phyloP scores from a whole-genome alignment of 768 basidiomycete genomes.

The Termitomyces sp. region DNA sequence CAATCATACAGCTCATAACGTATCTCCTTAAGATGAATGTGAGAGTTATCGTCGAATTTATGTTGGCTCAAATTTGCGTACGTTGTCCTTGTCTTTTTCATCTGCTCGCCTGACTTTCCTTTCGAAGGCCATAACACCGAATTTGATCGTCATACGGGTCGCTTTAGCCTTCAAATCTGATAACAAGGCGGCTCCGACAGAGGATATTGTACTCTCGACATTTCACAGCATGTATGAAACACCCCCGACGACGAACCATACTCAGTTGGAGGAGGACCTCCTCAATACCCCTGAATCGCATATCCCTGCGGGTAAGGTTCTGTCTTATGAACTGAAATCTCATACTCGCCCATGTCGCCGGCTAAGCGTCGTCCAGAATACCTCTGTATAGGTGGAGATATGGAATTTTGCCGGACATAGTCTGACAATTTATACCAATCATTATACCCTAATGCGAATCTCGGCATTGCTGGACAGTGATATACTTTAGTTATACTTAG shows the following conservation, averaged over 20 bases:
- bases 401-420: background rate
- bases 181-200: background rate
- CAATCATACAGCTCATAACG: conserved; percentile 20
- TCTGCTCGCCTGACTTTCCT: background rate
- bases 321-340: background rate
- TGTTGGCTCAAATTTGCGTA: conserved; percentile 21
- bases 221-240: background rate
- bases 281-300: background rate
- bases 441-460: background rate
- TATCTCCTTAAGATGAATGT: conserved; percentile 22
- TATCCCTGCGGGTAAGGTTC: background rate
- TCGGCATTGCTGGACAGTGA: background rate
- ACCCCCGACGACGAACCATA: background rate
- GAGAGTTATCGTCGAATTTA: conserved; percentile 22
- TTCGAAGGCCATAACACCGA: background rate
- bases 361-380: background rate
- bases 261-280: background rate
- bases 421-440: background rate
- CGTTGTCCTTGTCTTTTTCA: background rate
- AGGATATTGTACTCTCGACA: background rate
- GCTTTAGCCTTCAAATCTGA: background rate
- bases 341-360: background rate
- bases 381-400: background rate
- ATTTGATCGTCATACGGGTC: background rate
- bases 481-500: background rate